phyloP scores from a whole-genome alignment of 345 rosid genomes.

The Isatis tinctoria region DNA sequence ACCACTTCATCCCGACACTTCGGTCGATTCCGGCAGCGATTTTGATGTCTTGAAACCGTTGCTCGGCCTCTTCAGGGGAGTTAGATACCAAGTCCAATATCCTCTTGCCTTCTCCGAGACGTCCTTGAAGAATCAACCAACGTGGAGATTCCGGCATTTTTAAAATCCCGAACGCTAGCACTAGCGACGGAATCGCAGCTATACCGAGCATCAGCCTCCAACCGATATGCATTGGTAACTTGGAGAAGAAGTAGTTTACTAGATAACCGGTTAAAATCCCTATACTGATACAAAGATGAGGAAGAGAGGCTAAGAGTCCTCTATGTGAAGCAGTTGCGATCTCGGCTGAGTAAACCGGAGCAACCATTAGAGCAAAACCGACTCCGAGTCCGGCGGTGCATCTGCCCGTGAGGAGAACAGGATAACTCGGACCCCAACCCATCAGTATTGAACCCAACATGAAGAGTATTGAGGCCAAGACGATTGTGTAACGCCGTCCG shows the following conservation, averaged over 20 bases:
- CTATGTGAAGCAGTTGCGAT: slow-evolving; percentile 61
- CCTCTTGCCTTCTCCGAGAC: slow-evolving; percentile 51
- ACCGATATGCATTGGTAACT: slow-evolving; percentile 56
- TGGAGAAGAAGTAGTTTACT: slow-evolving; percentile 59
- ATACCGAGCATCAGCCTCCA: slow-evolving; percentile 94
- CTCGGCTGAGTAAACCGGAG: slow-evolving; percentile 87
- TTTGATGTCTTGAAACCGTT: slow-evolving; percentile 56
- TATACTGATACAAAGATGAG: slow-evolving; percentile 70
- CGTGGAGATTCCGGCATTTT: slow-evolving; percentile 89
- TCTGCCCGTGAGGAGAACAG: slow-evolving; percentile 56
- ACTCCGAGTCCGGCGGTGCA: slow-evolving; percentile 83
- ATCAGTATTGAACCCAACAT: slow-evolving; percentile 65
- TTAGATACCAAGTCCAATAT: slow-evolving; percentile 47
- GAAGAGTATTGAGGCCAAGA: slow-evolving; percentile 65
- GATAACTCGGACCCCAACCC: slow-evolving; percentile 78
- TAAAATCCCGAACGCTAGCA: slow-evolving; percentile 48
- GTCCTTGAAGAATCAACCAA: slow-evolving; percentile 73
- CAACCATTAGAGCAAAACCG: slow-evolving; percentile 86
- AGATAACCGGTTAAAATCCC: slow-evolving; percentile 73
- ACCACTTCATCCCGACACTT: slow-evolving; percentile 40
- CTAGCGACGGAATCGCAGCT: slow-evolving; percentile 68
- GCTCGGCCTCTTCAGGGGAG: slow-evolving; percentile 52
- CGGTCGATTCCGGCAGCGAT: slow-evolving; percentile 59
- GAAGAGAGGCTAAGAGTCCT: slow-evolving; percentile 69
- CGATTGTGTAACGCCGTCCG: slow-evolving; percentile 83